Base-by-base conservation (phyloP, 2,329 filamentous ascomycete genomes). In the Aspergillus proliferans region DNA sequence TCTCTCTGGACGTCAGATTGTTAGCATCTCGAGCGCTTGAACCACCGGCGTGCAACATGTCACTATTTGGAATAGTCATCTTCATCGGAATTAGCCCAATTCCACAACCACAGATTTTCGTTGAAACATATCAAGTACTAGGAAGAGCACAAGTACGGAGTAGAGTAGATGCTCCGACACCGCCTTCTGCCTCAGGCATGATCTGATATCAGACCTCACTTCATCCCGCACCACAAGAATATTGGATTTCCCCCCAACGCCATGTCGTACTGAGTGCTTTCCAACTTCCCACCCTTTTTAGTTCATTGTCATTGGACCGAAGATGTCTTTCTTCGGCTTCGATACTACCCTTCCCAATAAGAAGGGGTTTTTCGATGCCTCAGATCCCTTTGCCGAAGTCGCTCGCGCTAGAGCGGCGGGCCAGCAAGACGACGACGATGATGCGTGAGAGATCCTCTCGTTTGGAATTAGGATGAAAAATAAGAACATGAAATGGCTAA, bases 271-370 rank as follows among this genome's bases (percentile, higher is more conserved):
- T 30, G 26, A 30, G 26, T 30, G 26, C 26, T 30, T 30, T 30
- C 26, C 9, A 28, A 30, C 26, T 4, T 5, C 9, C 26, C 26
- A 42, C 48, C 53, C 49, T 54, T 47, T 40, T 39, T 50, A 45
- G 47, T 52, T 45, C 33, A 47, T 45, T 30, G 26, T 44, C 28
- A 24, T 50, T 51, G 48, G 50, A 55, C 56, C 58, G 61, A 62
- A 58, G 58, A 93, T 95, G 91, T 91, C 90, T 30, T 95, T 95
- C 77, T 95, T 95, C 72, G 88, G 88, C 58, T 91, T 94, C 71
- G 86, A 94, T 66, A 77, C 85, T 49, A 79, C 78, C 54, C 80
- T 84, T 26, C 82, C 82, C 45, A 74, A 84, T 34, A 82, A 86
- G 47, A 89, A 90, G 61, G 73, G 72, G 41, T 73, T 76, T 64